Evolutionary conservation across 805 yeast genomes (phyloP).

Genomic region (Kodamaea hsintzibuensis): DNA sequence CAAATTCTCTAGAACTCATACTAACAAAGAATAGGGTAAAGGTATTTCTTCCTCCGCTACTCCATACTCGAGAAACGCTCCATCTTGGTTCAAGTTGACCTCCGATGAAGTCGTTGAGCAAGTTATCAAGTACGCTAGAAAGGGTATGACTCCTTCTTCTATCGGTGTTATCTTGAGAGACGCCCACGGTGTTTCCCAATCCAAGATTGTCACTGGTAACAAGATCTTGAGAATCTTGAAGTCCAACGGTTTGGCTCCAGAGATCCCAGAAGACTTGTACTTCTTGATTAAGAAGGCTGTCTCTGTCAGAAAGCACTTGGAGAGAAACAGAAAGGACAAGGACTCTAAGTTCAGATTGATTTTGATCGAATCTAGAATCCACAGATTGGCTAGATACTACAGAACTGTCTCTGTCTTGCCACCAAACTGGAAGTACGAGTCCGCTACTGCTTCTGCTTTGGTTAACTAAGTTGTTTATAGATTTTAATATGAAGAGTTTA

Average conservation of each 20-base stretch:
- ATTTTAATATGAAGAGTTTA: slow-evolving; percentile 5
- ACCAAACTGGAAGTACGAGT: slow-evolving; percentile 99
- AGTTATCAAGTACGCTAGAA: slow-evolving; percentile 98
- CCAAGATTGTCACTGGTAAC: slow-evolving; percentile 98
- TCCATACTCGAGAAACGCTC: slow-evolving; percentile 98
- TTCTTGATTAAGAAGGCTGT: slow-evolving; percentile 99
- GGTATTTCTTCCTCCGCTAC: slow-evolving; percentile 99
- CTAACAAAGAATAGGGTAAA: slow-evolving; percentile 67
- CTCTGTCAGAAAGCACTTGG: slow-evolving; percentile 99
- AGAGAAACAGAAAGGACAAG: slow-evolving; percentile 99
- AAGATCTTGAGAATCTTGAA: slow-evolving; percentile 98
- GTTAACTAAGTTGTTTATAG: slow-evolving; percentile 71
- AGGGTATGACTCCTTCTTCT: slow-evolving; percentile 99
- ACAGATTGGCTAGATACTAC: slow-evolving; percentile 99
- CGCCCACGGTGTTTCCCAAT: slow-evolving; percentile 99
- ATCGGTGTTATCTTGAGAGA: slow-evolving; percentile 99
- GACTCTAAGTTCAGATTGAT: slow-evolving; percentile 99
- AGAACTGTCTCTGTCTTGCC: slow-evolving; percentile 99
- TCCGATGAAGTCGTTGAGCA: slow-evolving; percentile 96
- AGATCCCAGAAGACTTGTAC: slow-evolving; percentile 99
- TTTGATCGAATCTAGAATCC: slow-evolving; percentile 99
- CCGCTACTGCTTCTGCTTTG: slow-evolving; percentile 99
- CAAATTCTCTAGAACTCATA: slow-evolving; percentile 2
- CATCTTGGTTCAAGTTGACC: slow-evolving; percentile 98
- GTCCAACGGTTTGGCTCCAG: slow-evolving; percentile 99